Conservation (phyloP, 108 stramenopile species). For the Fragilaria crotonensis region DNA sequence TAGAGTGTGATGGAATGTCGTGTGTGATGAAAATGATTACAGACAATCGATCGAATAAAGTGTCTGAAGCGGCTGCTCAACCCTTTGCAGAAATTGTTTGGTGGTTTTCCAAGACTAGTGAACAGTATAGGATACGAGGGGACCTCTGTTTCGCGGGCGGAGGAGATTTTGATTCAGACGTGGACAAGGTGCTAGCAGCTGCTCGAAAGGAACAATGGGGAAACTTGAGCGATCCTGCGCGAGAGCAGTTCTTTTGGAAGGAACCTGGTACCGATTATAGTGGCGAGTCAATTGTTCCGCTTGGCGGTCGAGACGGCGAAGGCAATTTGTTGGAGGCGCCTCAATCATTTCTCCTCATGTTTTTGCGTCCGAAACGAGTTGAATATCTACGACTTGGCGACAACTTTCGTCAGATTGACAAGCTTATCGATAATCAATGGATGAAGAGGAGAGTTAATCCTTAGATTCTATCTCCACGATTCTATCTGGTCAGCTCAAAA, state of each 20-base stretch:
- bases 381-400: conserved; percentile 77
- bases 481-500: background rate
- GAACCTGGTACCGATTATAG: conserved; percentile 28
- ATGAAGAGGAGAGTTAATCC: conserved; percentile 27
- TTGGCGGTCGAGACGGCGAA: conserved; percentile 59
- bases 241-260: conserved; percentile 77
- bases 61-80: conserved; percentile 14
- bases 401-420: conserved; percentile 74
- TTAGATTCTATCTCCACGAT: conserved; percentile 3
- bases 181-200: conserved; percentile 24
- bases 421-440: conserved; percentile 7
- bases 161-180: conserved; percentile 15
- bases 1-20: conserved; percentile 7
- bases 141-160: conserved; percentile 55
- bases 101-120: conserved; percentile 83
- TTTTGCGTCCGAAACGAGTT: conserved; percentile 55
- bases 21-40: conserved; percentile 79
- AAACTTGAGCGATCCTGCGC: conserved; percentile 57
- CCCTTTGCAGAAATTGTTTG: conserved; percentile 67
- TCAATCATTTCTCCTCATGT: conserved; percentile 71
- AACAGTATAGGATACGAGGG: conserved; percentile 84
- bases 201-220: conserved; percentile 78
- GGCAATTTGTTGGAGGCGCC: conserved; percentile 71
- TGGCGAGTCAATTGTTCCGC: conserved; percentile 22
- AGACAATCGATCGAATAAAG: conserved; percentile 68